phyloP scores from a whole-genome alignment of 2,329 filamentous ascomycete species.

The Celoporthe dispersa region DNA sequence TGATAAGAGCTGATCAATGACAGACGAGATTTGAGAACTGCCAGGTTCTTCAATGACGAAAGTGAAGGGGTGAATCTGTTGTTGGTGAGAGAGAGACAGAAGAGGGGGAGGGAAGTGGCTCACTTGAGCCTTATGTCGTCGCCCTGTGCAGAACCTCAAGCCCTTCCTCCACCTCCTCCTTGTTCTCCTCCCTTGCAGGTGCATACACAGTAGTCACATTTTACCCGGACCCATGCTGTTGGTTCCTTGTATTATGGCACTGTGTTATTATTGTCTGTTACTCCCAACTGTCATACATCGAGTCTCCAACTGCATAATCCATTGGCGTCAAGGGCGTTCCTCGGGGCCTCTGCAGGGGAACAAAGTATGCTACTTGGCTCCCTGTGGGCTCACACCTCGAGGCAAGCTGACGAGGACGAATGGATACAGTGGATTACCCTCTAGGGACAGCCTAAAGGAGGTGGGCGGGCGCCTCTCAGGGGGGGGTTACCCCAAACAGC shows the following conservation, averaged over 20 bases:
- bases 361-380: conserved; percentile 1
- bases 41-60: conserved; percentile 9
- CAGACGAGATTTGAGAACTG: conserved; percentile 6
- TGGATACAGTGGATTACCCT: not conserved
- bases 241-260: not conserved
- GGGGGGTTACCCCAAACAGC: not conserved
- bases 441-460: not conserved
- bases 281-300: not conserved
- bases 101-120: not conserved
- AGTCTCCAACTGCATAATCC: conserved; percentile 12
- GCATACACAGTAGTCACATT: not conserved
- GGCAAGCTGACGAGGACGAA: not conserved
- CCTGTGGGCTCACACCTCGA: not conserved
- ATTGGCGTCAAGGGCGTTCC: conserved; percentile 6
- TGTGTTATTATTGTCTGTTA: not conserved
- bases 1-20: not conserved
- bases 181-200: not conserved
- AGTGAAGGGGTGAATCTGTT: not conserved
- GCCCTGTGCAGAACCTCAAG: not conserved
- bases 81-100: not conserved
- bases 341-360: not conserved
- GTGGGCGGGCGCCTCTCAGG: not conserved
- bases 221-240: not conserved
- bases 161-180: not conserved
- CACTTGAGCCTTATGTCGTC: conserved; percentile 9